Conservation (phyloP, 2,329 filamentous ascomycete genomes). For the Epichloe typhina region DNA sequence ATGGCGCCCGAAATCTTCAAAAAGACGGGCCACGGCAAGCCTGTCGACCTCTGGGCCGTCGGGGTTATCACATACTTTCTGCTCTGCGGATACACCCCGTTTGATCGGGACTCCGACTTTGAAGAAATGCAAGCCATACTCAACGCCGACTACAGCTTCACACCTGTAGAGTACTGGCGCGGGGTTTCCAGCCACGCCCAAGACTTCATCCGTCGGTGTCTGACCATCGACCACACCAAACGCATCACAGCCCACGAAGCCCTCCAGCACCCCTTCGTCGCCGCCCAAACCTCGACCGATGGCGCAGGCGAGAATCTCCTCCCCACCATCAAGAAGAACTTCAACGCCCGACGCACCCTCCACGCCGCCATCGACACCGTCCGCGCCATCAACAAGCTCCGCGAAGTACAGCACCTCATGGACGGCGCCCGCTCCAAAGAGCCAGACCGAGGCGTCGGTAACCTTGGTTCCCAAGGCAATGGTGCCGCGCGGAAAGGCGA, state of each 20-base stretch:
- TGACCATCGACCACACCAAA: slow-evolving; percentile 76
- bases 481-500: slow-evolving; percentile 26
- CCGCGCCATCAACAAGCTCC: slow-evolving; percentile 56
- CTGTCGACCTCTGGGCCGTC: slow-evolving; percentile 96
- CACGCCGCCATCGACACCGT: slow-evolving; percentile 61
- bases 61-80: slow-evolving; percentile 98
- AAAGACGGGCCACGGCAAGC: slow-evolving; percentile 97
- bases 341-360: slow-evolving; percentile 54
- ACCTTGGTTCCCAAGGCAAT: slow-evolving; percentile 5
- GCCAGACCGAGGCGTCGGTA: slow-evolving; percentile 25
- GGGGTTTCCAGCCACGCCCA: slow-evolving; percentile 76
- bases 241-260: slow-evolving; percentile 86
- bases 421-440: slow-evolving; percentile 43
- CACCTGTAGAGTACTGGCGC: slow-evolving; percentile 90
- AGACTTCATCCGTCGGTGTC: slow-evolving; percentile 82
- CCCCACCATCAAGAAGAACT: slow-evolving; percentile 61
- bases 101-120: slow-evolving; percentile 92
- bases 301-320: slow-evolving; percentile 47
- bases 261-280: slow-evolving; percentile 52
- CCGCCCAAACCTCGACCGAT: slow-evolving; percentile 34
- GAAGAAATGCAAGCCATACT: slow-evolving; percentile 99
- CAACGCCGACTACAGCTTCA: slow-evolving; percentile 91
- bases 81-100: slow-evolving; percentile 94
- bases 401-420: slow-evolving; percentile 46
- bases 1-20: slow-evolving; percentile 99